Percentiles rank a stretch among this genome's conserved stretches.
Evolutionary conservation across 768 basidiomycete species (phyloP).

Genomic region (Mycena venus): DNA sequence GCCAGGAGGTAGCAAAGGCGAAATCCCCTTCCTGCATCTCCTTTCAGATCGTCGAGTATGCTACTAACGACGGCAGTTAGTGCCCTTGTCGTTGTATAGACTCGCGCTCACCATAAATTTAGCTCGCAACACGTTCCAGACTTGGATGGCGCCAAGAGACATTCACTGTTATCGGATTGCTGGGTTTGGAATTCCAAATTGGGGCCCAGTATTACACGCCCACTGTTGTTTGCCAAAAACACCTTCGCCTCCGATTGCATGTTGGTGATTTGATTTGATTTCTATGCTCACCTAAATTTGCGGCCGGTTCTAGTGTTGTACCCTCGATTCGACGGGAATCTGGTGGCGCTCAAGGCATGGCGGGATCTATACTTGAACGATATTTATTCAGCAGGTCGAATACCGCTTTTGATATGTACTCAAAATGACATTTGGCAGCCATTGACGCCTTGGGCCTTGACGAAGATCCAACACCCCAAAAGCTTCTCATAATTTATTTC

Average conservation of each 20-base stretch:
- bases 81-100: neutral
- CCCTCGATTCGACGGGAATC: constrained; percentile 19
- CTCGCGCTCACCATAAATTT: neutral
- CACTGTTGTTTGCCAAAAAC: constrained; percentile 21
- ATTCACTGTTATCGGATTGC: constrained; percentile 29
- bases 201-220: constrained; percentile 24
- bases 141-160: constrained; percentile 34
- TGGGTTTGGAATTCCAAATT: constrained; percentile 28
- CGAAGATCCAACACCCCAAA: constrained; percentile 14
- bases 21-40: constrained; percentile 29
- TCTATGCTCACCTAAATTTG: neutral
- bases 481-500: constrained; percentile 27
- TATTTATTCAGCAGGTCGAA: constrained; percentile 24
- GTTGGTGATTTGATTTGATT: constrained; percentile 5
- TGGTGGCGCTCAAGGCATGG: constrained; percentile 22
- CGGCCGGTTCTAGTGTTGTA: constrained; percentile 4
- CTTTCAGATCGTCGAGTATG: constrained; percentile 33
- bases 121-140: constrained; percentile 34
- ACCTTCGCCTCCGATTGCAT: constrained; percentile 14
- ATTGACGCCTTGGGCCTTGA: constrained; percentile 29
- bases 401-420: neutral
- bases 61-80: constrained; percentile 24
- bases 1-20: constrained; percentile 30
- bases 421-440: constrained; percentile 10
- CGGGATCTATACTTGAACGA: constrained; percentile 24